Percentiles rank a stretch among this genome's conserved stretches.
Evolutionary conservation across 768 basidiomycete species (phyloP).

Genomic region (Auricularia auricula-judae): DNA sequence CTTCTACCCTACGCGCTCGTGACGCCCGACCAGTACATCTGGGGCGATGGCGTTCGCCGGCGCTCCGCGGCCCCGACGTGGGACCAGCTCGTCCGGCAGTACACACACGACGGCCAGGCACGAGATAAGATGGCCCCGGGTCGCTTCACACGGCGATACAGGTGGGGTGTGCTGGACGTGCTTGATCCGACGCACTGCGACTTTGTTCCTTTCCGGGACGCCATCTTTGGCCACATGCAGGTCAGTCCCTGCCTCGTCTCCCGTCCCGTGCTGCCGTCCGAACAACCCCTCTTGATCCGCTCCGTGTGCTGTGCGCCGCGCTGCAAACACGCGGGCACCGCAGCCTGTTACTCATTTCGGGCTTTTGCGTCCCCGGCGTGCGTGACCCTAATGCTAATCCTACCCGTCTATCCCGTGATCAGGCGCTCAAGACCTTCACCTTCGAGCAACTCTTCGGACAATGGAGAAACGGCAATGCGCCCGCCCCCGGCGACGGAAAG

Average conservation of each 20-base stretch:
- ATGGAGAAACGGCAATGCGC: conserved; percentile 16
- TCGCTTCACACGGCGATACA: conserved; percentile 60
- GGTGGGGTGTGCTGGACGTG: conserved; percentile 79
- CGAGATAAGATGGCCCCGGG: conserved; percentile 38
- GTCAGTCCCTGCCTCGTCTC: conserved; percentile 31
- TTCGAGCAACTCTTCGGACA: conserved; percentile 74
- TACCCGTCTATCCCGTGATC: conserved; percentile 8
- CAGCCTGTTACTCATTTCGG: background rate
- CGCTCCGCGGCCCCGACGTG: conserved; percentile 31
- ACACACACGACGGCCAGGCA: conserved; percentile 33
- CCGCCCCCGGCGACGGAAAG: conserved; percentile 10
- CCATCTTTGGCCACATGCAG: conserved; percentile 83
- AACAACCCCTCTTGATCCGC: background rate
- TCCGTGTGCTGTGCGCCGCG: background rate
- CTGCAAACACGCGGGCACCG: background rate
- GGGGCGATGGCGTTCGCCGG: conserved; percentile 58
- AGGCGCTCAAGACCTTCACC: conserved; percentile 82
- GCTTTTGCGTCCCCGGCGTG: background rate
- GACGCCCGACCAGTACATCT: conserved; percentile 74
- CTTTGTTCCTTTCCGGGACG: conserved; percentile 63
- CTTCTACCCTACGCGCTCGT: conserved; percentile 71
- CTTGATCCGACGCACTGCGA: conserved; percentile 73
- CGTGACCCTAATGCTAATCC: background rate
- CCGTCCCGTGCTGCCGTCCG: too few species aligned
- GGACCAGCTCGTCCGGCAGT: conserved; percentile 63